phyloP scores from a whole-genome alignment of 148 eudicot genomes.

The Chenopodium formosanum region DNA sequence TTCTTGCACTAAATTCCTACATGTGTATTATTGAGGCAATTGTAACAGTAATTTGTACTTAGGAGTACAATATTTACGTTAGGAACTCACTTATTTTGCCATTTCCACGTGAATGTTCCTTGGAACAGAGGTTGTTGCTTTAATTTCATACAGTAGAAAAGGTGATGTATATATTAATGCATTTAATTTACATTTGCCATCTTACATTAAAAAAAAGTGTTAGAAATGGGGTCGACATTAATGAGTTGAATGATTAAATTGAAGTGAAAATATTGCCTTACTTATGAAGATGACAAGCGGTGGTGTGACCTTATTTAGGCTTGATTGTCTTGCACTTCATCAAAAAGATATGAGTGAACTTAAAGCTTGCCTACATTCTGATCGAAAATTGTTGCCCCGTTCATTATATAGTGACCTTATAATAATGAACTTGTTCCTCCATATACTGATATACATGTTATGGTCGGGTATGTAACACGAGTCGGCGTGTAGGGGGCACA shows the following conservation, averaged over 20 bases:
- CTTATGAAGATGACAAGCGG: neutral
- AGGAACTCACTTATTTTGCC: neutral
- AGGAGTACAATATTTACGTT: conserved; percentile 5
- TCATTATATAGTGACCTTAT: neutral
- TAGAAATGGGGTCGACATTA: neutral
- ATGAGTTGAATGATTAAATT: neutral
- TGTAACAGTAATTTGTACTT: neutral
- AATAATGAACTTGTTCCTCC: neutral
- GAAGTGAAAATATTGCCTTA: neutral
- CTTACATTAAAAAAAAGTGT: neutral
- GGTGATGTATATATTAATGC: neutral
- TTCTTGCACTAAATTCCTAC: neutral
- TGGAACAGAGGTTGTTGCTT: neutral
- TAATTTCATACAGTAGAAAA: too few relatives aligned
- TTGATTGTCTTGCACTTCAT: conserved; percentile 28
- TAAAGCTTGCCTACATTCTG: neutral
- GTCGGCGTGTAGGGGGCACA: too few relatives aligned
- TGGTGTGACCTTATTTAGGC: neutral
- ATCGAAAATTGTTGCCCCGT: neutral
- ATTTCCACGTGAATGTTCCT: conserved; percentile 7
- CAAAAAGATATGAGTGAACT: neutral
- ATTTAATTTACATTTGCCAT: neutral
- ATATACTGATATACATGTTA: neutral
- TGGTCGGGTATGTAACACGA: neutral
- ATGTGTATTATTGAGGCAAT: conserved; percentile 10